Evolutionary conservation across 2,329 filamentous ascomycete genomes (phyloP).

Genomic region (Fusarium verrucosum): DNA sequence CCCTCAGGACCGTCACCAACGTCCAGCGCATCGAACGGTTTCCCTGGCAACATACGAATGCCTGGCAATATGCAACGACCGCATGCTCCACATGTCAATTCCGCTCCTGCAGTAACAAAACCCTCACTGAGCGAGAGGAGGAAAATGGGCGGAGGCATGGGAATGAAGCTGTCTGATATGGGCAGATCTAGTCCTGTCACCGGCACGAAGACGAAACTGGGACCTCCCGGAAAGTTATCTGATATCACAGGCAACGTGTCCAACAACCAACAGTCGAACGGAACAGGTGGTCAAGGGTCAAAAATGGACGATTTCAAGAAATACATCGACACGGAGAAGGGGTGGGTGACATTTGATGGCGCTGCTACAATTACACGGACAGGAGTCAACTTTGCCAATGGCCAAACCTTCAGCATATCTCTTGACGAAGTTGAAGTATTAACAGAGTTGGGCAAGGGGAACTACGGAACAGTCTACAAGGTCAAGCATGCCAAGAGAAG

Average conservation of each 20-base stretch:
- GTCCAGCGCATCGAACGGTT: conserved; percentile 53
- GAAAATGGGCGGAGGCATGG: conserved; percentile 49
- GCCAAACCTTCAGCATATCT: conserved; percentile 90
- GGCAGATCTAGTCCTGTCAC: conserved; percentile 39
- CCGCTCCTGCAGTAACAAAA: conserved; percentile 62
- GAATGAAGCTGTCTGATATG: conserved; percentile 68
- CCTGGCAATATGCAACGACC: conserved; percentile 56
- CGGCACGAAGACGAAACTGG: conserved; percentile 42
- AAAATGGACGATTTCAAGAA: conserved; percentile 72
- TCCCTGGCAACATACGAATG: conserved; percentile 57
- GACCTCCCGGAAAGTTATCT: conserved; percentile 55
- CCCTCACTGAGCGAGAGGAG: conserved; percentile 74
- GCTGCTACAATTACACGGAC: conserved; percentile 89
- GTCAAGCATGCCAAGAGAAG: conserved; percentile 81
- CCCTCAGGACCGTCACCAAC: conserved; percentile 48
- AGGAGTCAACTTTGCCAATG: conserved; percentile 91
- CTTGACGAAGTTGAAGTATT: conserved; percentile 94
- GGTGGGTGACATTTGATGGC: conserved; percentile 90
- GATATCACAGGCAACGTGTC: conserved; percentile 49
- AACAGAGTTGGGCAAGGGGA: conserved; percentile 94
- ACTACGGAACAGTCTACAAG: conserved; percentile 98
- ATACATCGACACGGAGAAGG: conserved; percentile 90
- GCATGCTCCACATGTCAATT: conserved; percentile 60
- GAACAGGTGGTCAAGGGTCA: conserved; percentile 53
- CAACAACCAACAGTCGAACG: conserved; percentile 46